Evolutionary conservation across 495 filamentous ascomycete genomes (phyloP).

Genomic region (Talaromyces nanjingensis): DNA sequence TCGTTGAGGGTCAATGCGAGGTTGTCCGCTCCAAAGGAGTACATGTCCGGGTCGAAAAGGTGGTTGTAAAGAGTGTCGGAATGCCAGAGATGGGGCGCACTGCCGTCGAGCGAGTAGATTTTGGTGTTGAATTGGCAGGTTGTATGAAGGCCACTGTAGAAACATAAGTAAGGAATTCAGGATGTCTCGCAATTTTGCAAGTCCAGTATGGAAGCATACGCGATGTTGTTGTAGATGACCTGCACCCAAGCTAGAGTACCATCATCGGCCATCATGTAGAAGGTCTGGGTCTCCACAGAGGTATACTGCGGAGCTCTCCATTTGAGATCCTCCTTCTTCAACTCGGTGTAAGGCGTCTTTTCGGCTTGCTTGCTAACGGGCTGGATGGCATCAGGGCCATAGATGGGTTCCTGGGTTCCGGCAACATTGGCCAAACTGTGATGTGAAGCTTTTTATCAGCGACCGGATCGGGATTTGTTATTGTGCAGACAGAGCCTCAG

Average conservation of each 20-base stretch:
- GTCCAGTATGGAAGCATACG: conserved; percentile 50
- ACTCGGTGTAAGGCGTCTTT: conserved; percentile 70
- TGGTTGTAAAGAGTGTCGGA: conserved; percentile 67
- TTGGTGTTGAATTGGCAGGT: conserved; percentile 90
- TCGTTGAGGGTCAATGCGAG: conserved; percentile 76
- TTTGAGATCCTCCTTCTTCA: conserved; percentile 68
- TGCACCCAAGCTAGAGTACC: conserved; percentile 75
- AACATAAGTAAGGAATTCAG: neutral
- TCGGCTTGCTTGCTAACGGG: conserved; percentile 76
- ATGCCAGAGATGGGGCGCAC: conserved; percentile 66
- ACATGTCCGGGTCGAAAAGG: conserved; percentile 77
- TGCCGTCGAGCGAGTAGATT: conserved; percentile 71
- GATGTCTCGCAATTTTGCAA: neutral
- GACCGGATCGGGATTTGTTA: conserved; percentile 7
- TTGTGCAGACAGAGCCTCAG: neutral
- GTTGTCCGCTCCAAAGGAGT: conserved; percentile 75
- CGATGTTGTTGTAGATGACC: conserved; percentile 96
- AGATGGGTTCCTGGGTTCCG: conserved; percentile 93
- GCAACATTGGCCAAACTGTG: conserved; percentile 80
- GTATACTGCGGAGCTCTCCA: conserved; percentile 80
- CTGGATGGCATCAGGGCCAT: conserved; percentile 83
- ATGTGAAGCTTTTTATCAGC: conserved; percentile 17
- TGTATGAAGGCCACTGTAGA: conserved; percentile 70
- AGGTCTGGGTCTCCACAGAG: conserved; percentile 91
- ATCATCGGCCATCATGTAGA: conserved; percentile 77